Evolutionary conservation across 2,329 filamentous ascomycete species (phyloP).

Genomic region (Amylocarpus encephaloides): DNA sequence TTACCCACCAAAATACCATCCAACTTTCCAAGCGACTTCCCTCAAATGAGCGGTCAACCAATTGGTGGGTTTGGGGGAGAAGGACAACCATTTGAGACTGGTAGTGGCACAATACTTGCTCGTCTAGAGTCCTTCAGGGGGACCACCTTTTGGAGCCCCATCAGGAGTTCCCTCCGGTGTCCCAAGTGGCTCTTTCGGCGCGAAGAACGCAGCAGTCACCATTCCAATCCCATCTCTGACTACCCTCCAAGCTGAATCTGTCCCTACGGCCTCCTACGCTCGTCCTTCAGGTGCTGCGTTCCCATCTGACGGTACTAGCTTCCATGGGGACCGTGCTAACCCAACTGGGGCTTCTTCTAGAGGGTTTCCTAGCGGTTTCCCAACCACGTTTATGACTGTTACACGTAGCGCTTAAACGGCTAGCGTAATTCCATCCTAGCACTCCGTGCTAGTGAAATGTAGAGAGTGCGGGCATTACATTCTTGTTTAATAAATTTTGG

Average conservation of each 20-base stretch:
- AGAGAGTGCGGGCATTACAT: no score
- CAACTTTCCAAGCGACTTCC: no score
- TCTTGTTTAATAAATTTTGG: no score
- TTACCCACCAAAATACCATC: no score
- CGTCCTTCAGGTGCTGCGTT: neutral
- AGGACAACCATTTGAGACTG: no score
- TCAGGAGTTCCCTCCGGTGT: neutral
- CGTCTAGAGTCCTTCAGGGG: neutral
- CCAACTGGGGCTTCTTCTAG: neutral
- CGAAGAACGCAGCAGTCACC: neutral
- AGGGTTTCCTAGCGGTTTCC: neutral
- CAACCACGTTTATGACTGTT: neutral
- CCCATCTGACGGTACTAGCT: neutral
- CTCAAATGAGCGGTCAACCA: no score
- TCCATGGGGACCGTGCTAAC: neutral
- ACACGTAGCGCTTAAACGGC: neutral
- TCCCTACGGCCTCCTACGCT: neutral
- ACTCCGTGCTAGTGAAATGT: no score
- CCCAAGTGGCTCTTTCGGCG: neutral
- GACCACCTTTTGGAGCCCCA: neutral
- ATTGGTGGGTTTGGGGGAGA: no score
- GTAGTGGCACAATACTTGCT: no score
- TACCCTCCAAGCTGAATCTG: neutral
- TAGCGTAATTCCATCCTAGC: no score
- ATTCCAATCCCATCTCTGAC: conserved; percentile 1